Conservation (phyloP, 768 basidiomycete species). For the Omphalotus guepiniiformis region DNA sequence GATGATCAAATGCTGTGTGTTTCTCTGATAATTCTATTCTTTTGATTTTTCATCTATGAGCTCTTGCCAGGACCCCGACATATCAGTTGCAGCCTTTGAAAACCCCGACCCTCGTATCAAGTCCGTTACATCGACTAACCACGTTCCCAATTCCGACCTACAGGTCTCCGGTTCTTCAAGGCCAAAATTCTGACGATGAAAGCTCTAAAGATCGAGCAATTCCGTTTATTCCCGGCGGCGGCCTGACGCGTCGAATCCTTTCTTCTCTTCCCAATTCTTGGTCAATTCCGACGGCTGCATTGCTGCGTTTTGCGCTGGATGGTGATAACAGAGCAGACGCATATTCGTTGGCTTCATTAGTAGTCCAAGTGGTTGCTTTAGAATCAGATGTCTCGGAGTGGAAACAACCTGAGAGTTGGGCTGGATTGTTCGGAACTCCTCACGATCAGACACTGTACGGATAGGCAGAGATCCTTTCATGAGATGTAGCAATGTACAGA, state of each 20-base stretch:
- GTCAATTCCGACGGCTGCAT: slow-evolving; percentile 49
- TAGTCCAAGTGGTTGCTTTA: slow-evolving; percentile 42
- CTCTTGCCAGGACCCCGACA: slow-evolving; percentile 52
- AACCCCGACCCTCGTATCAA: slow-evolving; percentile 39
- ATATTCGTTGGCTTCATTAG: slow-evolving; percentile 50
- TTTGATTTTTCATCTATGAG: not conserved
- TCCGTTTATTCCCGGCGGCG: slow-evolving; percentile 79
- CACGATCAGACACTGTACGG: slow-evolving; percentile 74
- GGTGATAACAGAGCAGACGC: slow-evolving; percentile 82
- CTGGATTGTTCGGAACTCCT: slow-evolving; percentile 66
- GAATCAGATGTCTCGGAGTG: slow-evolving; percentile 37
- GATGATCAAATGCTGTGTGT: slow-evolving; percentile 77
- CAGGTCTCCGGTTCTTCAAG: slow-evolving; percentile 41
- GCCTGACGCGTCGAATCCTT: slow-evolving; percentile 64
- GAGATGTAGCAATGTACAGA: not conserved
- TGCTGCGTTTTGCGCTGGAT: slow-evolving; percentile 76
- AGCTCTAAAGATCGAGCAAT: slow-evolving; percentile 31
- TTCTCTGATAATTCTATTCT: not conserved
- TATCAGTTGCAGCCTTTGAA: slow-evolving; percentile 48
- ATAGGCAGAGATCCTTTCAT: no score
- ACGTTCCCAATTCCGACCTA: slow-evolving; percentile 52
- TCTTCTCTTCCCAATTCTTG: slow-evolving; percentile 48
- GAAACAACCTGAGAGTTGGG: slow-evolving; percentile 69
- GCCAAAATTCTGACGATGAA: slow-evolving; percentile 21
- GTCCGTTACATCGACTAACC: slow-evolving; percentile 38